Conservation (phyloP, 2,329 filamentous ascomycete species). For the Teratosphaeria destructans region DNA sequence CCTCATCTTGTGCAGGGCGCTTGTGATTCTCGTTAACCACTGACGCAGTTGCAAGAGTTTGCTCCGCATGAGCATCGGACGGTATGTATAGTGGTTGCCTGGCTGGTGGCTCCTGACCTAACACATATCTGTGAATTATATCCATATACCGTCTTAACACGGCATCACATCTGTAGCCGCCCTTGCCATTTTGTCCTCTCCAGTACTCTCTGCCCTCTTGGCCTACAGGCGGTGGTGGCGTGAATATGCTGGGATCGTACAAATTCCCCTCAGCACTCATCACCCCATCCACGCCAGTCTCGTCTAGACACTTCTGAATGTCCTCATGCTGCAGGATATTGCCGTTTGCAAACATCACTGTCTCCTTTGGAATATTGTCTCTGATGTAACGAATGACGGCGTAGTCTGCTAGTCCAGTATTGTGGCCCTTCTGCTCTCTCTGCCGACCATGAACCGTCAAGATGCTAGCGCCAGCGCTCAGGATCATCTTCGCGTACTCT, state of each 20-base stretch:
- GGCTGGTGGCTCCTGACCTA: constrained; percentile 54
- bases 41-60: constrained; percentile 20
- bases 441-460: constrained; percentile 83
- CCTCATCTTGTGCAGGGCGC: background rate
- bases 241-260: constrained; percentile 82
- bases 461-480: constrained; percentile 82
- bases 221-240: constrained; percentile 51
- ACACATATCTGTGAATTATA: constrained; percentile 71
- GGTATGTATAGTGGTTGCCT: constrained; percentile 66
- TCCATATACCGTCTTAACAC: constrained; percentile 81
- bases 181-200: constrained; percentile 65
- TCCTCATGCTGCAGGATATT: constrained; percentile 79
- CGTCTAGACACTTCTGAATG: constrained; percentile 64
- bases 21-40: constrained; percentile 10
- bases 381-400: constrained; percentile 68
- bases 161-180: constrained; percentile 82
- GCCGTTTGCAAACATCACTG: constrained; percentile 92
- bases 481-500: constrained; percentile 76
- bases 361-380: constrained; percentile 72
- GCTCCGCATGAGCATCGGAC: constrained; percentile 27
- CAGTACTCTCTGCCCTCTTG: constrained; percentile 73
- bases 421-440: constrained; percentile 89
- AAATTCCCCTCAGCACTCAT: constrained; percentile 97
- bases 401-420: constrained; percentile 93
- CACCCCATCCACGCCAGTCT: constrained; percentile 79